These are phyloP conservation scores for Sugiyamaella japonica DNA, from an alignment of 1,139 yeast species.

Conservation along the genomic window DNA sequence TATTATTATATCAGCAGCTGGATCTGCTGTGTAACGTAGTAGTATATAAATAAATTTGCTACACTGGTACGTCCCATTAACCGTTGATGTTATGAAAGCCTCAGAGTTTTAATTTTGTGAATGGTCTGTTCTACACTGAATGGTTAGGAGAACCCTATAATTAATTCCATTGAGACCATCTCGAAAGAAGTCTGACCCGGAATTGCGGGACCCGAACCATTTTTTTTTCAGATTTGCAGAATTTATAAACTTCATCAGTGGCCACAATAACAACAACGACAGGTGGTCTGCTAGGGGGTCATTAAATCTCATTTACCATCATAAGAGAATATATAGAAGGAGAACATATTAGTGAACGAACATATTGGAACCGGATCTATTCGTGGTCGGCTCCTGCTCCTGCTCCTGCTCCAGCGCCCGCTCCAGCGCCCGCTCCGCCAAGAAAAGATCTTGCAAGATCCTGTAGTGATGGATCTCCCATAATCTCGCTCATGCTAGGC, in stretches of 20 bases:
- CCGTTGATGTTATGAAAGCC: slow-evolving; percentile 19
- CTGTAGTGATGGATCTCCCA: slow-evolving; percentile 78
- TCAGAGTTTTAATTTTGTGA: slow-evolving; percentile 28
- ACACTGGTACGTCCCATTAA: background rate
- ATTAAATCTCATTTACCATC: background rate
- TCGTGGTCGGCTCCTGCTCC: background rate
- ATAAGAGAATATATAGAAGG: slow-evolving; percentile 1
- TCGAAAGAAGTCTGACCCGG: slow-evolving; percentile 23
- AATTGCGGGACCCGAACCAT: slow-evolving; percentile 9
- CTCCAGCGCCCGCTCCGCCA: slow-evolving; percentile 28
- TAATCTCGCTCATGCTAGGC: slow-evolving; percentile 65
- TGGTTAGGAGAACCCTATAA: slow-evolving; percentile 14
- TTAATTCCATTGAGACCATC: slow-evolving; percentile 17
- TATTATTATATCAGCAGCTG: slow-evolving; percentile 6
- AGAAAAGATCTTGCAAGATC: slow-evolving; percentile 52
- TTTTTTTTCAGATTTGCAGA: slow-evolving; percentile 33
- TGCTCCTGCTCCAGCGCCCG: slow-evolving; percentile 4
- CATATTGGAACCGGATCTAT: background rate
- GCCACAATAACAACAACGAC: slow-evolving; percentile 16
- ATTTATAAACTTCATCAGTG: slow-evolving; percentile 30
- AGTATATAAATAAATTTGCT: background rate
- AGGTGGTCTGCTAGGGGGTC: background rate
- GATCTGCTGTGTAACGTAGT: background rate
- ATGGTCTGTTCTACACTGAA: slow-evolving; percentile 18
- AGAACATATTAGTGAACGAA: background rate